Evolutionary conservation across 2,329 filamentous ascomycete genomes (phyloP).

Genomic region (Scedosporium aurantiacum): DNA sequence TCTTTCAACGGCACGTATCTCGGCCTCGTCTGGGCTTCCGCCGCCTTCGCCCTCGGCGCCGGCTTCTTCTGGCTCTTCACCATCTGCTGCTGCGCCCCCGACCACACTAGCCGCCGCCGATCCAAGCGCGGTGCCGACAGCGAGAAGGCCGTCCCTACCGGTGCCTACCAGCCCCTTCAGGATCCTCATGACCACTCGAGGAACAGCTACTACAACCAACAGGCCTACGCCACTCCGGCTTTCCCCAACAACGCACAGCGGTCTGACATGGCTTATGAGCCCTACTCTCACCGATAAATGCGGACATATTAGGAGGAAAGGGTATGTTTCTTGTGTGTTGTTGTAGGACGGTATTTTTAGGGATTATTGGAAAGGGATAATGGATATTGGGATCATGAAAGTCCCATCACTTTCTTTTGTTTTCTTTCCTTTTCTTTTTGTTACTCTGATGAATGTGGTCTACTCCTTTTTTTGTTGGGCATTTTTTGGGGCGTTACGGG

Average conservation of each 20-base stretch:
- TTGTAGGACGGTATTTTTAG: neutral
- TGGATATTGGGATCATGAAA: neutral
- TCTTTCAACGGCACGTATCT: conserved; percentile 60
- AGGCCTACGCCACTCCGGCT: conserved; percentile 24
- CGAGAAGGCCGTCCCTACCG: conserved; percentile 40
- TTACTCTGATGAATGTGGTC: neutral
- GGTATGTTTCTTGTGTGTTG: neutral
- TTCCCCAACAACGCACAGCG: conserved; percentile 30
- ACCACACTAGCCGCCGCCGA: conserved; percentile 24
- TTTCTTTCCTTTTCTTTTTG: neutral
- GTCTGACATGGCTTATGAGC: conserved; percentile 50
- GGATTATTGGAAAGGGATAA: neutral
- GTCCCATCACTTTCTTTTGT: neutral
- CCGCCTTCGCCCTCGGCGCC: conserved; percentile 63
- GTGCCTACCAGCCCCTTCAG: conserved; percentile 35
- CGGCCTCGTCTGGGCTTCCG: conserved; percentile 65
- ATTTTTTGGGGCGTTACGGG: neutral
- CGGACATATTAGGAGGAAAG: neutral
- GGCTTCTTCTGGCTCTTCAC: conserved; percentile 86
- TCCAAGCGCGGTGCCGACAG: conserved; percentile 23
- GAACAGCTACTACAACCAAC: conserved; percentile 18
- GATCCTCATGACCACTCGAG: conserved; percentile 19
- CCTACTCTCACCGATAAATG: conserved; percentile 41
- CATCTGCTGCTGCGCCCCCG: conserved; percentile 73
- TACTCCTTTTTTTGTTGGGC: neutral